Base-by-base conservation (phyloP, 108 stramenopile species). In the Epithemia pelagica region DNA sequence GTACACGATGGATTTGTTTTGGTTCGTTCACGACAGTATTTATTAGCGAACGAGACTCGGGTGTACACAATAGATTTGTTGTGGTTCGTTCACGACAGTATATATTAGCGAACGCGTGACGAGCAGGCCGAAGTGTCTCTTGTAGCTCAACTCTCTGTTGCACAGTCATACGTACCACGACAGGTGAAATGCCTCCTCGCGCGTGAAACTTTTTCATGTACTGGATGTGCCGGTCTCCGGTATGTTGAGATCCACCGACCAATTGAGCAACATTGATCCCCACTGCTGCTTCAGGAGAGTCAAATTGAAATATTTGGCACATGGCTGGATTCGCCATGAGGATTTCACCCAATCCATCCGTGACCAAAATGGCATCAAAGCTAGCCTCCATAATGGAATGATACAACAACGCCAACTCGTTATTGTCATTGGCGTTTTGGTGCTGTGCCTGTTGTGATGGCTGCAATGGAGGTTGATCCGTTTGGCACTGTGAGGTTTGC, bases 301-400 rank as follows among this genome's bases (percentile, higher is more conserved):
- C 56, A 21, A 18, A 57, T 7, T 21, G 18, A 57, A 57, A 57
- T 7, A 26, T 27, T 5, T 3, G 7, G 25, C 5, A 7, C 22
- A 21, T 57, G 22, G 56, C 26, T n/a, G 22, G 25, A 57, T 57
- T 57, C 15, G 26, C 56, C 25, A 7, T 57, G 25, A 23, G 18
- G 21, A 57, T 57, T 26, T 26, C 56, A n/a, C 56, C 56, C 5
- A 18, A 7, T 27, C 21, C 18, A 23, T 23, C 21, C 15, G 56
- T 57, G 15, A 57, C 56, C 22, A 57, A 26, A 26, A 57, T 57
- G 25, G 56, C 56, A n/a, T 57, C 56, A 26, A 57, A 57, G 21
- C 15, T 18, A 7, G 22, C 21, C 15, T 57, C 56, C 37, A 46
- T 10, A 46, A 46, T 46, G 37, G 37, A 46, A 10, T 46, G 37